Conservation (phyloP, 768 basidiomycete genomes). For the Termitomyces sp. region DNA sequence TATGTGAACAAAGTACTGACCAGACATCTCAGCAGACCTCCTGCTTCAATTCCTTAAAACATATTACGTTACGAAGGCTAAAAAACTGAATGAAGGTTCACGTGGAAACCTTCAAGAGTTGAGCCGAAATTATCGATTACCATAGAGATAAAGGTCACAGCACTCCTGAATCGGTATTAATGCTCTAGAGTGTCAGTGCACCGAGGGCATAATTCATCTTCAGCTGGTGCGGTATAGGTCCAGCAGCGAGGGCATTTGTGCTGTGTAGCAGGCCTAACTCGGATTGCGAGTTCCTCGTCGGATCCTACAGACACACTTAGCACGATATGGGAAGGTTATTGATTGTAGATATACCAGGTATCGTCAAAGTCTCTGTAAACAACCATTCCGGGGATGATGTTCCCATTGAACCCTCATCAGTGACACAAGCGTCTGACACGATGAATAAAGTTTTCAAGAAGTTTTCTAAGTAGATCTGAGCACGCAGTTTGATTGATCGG, state of each 20-base stretch:
- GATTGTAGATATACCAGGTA: conserved; percentile 36
- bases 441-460: conserved; percentile 75
- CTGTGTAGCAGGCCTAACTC: conserved; percentile 53
- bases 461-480: conserved; percentile 35
- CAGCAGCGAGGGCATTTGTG: conserved; percentile 91
- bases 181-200: conserved; percentile 37
- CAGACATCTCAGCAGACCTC: background rate
- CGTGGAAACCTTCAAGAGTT: background rate
- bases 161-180: background rate
- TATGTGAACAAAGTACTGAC: background rate
- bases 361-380: conserved; percentile 35
- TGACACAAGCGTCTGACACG: conserved; percentile 64
- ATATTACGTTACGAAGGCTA: background rate
- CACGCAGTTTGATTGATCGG: background rate
- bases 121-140: conserved; percentile 3
- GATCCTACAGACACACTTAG: conserved; percentile 13
- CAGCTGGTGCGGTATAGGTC: conserved; percentile 56
- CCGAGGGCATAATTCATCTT: conserved; percentile 58
- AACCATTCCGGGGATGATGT: conserved; percentile 42
- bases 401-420: conserved; percentile 37
- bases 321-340: background rate
- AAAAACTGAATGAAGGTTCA: background rate
- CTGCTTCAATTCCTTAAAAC: background rate
- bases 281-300: conserved; percentile 37
- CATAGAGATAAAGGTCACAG: background rate